These are phyloP conservation scores for Xanthoconium stramineum DNA, from an alignment of 768 basidiomycete species.

Conservation along the genomic window DNA sequence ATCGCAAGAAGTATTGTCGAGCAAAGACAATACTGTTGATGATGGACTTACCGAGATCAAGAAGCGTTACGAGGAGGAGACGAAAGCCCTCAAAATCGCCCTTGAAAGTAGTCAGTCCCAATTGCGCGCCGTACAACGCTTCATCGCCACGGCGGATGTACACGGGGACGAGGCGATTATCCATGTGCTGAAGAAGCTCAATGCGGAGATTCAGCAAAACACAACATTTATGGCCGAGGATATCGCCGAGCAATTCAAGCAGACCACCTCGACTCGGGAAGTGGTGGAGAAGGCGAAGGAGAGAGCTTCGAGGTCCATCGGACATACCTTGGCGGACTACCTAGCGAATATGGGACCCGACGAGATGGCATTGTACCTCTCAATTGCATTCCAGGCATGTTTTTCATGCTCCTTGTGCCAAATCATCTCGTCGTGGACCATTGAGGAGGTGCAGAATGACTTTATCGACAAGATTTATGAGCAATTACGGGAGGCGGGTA, in stretches of 20 bases:
- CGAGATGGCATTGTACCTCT: conserved; percentile 1
- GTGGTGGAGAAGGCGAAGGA: not conserved
- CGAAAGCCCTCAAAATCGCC: not conserved
- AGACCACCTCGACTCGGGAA: too few relatives aligned
- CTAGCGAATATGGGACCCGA: not conserved
- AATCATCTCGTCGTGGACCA: conserved; percentile 13
- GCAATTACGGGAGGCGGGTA: conserved; percentile 5
- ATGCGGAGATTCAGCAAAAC: conserved; percentile 12
- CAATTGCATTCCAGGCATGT: conserved; percentile 10
- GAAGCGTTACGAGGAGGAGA: not conserved
- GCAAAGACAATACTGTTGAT: too few relatives aligned
- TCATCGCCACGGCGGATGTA: conserved; percentile 6
- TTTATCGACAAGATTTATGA: conserved; percentile 10
- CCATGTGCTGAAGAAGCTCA: conserved; percentile 9
- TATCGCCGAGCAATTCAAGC: not conserved
- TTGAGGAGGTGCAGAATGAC: not conserved
- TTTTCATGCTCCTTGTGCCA: not conserved
- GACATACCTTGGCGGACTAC: not conserved
- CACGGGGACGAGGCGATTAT: conserved; percentile 5
- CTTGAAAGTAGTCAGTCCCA: not conserved
- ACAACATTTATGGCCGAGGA: conserved; percentile 8
- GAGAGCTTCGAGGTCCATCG: not conserved
- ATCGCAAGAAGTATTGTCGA: too few relatives aligned
- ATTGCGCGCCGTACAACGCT: not conserved
- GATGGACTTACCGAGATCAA: conserved; percentile 1